These are phyloP conservation scores for Colletotrichum agaves DNA, from an alignment of 2,329 filamentous ascomycete species.

Conservation along the genomic window DNA sequence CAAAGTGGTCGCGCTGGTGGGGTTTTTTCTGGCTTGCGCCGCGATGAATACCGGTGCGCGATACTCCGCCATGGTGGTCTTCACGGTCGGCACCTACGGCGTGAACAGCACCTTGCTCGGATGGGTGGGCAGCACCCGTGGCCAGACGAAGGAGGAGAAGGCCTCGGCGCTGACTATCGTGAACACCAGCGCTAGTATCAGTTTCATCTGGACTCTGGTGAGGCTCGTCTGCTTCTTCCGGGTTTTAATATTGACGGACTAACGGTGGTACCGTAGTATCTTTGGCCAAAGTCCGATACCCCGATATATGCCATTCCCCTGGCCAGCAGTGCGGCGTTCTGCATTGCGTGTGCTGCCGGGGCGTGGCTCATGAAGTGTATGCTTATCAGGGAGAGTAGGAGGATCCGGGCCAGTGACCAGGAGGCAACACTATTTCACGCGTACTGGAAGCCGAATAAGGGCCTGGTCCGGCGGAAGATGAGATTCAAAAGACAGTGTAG, in stretches of 20 bases:
- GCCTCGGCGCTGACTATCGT: slow-evolving; percentile 48
- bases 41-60: slow-evolving; percentile 46
- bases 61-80: slow-evolving; percentile 46
- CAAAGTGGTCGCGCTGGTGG: slow-evolving; percentile 51
- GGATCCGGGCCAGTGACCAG: slow-evolving; percentile 33
- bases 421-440: slow-evolving; percentile 34
- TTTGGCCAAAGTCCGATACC: slow-evolving; percentile 51
- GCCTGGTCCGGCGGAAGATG: no score
- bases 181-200: slow-evolving; percentile 38
- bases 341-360: slow-evolving; percentile 40
- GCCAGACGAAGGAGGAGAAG: slow-evolving; percentile 54
- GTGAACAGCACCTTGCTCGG: slow-evolving; percentile 51
- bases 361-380: slow-evolving; percentile 42
- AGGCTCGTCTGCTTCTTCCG: neutral
- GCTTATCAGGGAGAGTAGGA: slow-evolving; percentile 40
- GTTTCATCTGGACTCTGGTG: slow-evolving; percentile 39
- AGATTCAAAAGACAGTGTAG: no score
- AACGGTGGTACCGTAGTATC: slow-evolving; percentile 40
- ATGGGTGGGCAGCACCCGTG: slow-evolving; percentile 49
- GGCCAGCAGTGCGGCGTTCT: slow-evolving; percentile 38
- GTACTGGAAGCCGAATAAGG: neutral
- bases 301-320: slow-evolving; percentile 53
- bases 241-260: neutral
- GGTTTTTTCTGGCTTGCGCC: slow-evolving; percentile 40
- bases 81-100: slow-evolving; percentile 42